A percentile compares a stretch with the other conserved stretches of the same genome.
Conservation (phyloP, 176 grass and related monocot genomes). For the bread wheat (Triticum aestivum) region DNA sequence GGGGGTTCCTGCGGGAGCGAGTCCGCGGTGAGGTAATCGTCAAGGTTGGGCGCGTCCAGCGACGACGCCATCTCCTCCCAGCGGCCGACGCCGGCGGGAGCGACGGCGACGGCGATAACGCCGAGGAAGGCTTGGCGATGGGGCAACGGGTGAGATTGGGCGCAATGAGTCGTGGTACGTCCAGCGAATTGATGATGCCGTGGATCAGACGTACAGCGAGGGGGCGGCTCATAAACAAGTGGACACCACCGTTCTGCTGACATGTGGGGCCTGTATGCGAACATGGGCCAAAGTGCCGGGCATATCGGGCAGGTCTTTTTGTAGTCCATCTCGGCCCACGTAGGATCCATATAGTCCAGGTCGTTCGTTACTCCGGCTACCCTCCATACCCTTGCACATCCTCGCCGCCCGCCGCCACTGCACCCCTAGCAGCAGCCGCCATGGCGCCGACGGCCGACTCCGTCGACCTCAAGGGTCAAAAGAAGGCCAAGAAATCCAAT, state of each 20-base stretch:
- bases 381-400: neutral
- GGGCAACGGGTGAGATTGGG: slow-evolving; percentile 3
- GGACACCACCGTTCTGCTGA: neutral
- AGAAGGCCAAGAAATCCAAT: slow-evolving; percentile 32
- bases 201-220: neutral
- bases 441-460: slow-evolving; percentile 38
- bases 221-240: slow-evolving; percentile 11
- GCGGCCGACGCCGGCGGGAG: neutral
- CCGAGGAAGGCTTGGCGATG: slow-evolving; percentile 33
- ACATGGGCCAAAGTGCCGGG: neutral
- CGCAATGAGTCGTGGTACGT: slow-evolving; percentile 21
- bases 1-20: slow-evolving; percentile 55
- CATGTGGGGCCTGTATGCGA: neutral
- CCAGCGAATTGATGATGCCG: slow-evolving; percentile 1
- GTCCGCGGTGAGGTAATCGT: slow-evolving; percentile 74
- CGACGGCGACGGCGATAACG: neutral
- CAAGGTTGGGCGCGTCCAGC: slow-evolving; percentile 78
- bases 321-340: neutral
- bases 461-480: neutral
- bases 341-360: neutral
- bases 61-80: slow-evolving; percentile 29
- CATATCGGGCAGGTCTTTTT: neutral
- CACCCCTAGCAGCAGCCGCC: slow-evolving; percentile 8
- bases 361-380: neutral
- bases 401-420: neutral